phyloP scores from a whole-genome alignment of 345 rosid species.

The Bretschneidera sinensis region DNA sequence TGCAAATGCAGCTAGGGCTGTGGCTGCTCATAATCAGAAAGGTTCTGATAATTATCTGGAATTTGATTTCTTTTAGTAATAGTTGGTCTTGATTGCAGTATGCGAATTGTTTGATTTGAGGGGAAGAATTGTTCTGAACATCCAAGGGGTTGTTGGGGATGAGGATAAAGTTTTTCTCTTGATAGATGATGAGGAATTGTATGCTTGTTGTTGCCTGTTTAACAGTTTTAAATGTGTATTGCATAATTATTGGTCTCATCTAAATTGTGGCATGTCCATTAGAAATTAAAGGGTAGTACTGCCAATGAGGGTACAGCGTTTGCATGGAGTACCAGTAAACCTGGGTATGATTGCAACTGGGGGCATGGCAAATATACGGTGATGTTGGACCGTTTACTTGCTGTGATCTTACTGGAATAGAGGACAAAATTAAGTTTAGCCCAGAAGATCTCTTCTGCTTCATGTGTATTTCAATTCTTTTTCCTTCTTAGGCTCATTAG shows the following conservation, averaged over 20 bases:
- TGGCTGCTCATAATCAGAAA: constrained; percentile 37
- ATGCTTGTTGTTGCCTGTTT: constrained; percentile 27
- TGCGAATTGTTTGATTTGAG: constrained; percentile 34
- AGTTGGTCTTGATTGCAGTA: constrained; percentile 13
- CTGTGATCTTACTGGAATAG: no score
- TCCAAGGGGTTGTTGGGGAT: constrained; percentile 25
- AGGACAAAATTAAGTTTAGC: no score
- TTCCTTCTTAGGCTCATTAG: no score
- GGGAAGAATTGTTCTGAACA: constrained; percentile 36
- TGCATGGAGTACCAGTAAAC: no score
- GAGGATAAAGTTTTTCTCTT: constrained; percentile 28
- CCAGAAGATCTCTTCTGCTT: no score
- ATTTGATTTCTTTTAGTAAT: constrained; percentile 80
- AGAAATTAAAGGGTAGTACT: background rate
- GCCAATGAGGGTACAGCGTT: background rate
- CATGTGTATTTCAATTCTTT: no score
- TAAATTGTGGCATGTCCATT: background rate
- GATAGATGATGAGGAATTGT: constrained; percentile 41
- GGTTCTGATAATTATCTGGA: constrained; percentile 82
- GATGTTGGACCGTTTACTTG: background rate
- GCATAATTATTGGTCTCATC: constrained; percentile 3
- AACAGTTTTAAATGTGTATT: constrained; percentile 20
- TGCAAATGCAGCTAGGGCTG: constrained; percentile 23
- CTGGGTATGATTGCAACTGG: background rate
- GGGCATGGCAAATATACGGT: background rate